Conservation (phyloP, 352 stramenopile species). For the Globisporangium viniferum region DNA sequence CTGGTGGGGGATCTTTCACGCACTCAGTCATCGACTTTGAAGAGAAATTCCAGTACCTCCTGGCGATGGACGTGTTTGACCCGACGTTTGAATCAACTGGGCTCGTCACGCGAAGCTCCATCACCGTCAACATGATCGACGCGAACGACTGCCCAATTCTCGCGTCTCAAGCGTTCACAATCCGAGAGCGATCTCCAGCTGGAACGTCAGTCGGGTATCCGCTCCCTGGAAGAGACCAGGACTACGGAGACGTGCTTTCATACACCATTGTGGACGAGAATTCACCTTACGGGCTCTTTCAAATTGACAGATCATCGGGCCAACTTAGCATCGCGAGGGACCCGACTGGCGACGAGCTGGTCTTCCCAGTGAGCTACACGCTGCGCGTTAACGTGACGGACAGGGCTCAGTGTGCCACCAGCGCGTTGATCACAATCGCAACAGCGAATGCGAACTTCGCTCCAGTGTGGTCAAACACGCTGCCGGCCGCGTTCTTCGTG, state of each 20-base stretch:
- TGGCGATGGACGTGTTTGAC: slow-evolving; percentile 32
- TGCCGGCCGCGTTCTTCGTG: slow-evolving; percentile 32
- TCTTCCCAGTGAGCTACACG: slow-evolving; percentile 32
- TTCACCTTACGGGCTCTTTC: slow-evolving; percentile 29
- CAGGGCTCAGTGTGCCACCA: slow-evolving; percentile 27
- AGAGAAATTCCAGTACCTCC: slow-evolving; percentile 23
- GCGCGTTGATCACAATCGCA: slow-evolving; percentile 20
- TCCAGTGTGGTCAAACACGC: slow-evolving; percentile 31
- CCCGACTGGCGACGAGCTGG: slow-evolving; percentile 27
- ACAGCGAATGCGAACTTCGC: slow-evolving; percentile 55
- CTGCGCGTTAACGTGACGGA: slow-evolving; percentile 42
- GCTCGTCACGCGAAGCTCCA: slow-evolving; percentile 19
- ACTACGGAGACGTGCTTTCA: slow-evolving; percentile 39
- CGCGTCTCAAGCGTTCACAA: slow-evolving; percentile 28
- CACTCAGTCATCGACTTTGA: slow-evolving; percentile 35
- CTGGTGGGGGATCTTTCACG: neutral
- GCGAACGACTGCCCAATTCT: slow-evolving; percentile 62
- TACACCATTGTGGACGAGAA: slow-evolving; percentile 34
- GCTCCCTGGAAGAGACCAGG: slow-evolving; percentile 48
- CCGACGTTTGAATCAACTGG: slow-evolving; percentile 30
- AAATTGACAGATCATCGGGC: slow-evolving; percentile 41
- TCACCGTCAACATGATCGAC: slow-evolving; percentile 38
- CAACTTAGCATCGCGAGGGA: slow-evolving; percentile 38
- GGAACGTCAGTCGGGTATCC: slow-evolving; percentile 46
- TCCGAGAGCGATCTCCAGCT: slow-evolving; percentile 31